A percentile compares a stretch with the other conserved stretches of the same genome.
Conservation (phyloP, 2,329 filamentous ascomycete genomes). For the Raffaelea albimanens region DNA sequence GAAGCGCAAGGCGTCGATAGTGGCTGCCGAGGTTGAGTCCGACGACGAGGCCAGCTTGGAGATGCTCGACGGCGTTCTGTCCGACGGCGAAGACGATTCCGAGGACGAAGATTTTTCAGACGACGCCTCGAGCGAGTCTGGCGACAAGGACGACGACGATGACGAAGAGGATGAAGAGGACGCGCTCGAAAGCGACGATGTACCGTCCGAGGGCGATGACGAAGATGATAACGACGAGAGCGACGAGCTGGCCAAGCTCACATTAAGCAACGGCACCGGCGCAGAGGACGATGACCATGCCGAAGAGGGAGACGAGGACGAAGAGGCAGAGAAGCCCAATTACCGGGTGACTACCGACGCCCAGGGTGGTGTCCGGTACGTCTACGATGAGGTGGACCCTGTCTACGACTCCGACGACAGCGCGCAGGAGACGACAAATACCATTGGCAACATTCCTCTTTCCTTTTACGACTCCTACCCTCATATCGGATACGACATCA, state of each 20-base stretch:
- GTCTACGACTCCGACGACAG: slow-evolving; percentile 95
- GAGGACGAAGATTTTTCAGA: slow-evolving; percentile 38
- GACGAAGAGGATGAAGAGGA: slow-evolving; percentile 35
- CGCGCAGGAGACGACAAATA: slow-evolving; percentile 68
- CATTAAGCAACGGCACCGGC: slow-evolving; percentile 18
- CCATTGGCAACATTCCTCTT: slow-evolving; percentile 88
- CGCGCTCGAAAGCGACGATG: slow-evolving; percentile 27
- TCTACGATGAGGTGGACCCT: slow-evolving; percentile 89
- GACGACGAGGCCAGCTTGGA: slow-evolving; percentile 49
- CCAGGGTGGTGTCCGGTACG: slow-evolving; percentile 80
- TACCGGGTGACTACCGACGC: slow-evolving; percentile 64
- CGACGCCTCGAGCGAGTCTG: slow-evolving; percentile 27
- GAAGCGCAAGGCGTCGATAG: slow-evolving; percentile 57
- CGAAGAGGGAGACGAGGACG: slow-evolving; percentile 24
- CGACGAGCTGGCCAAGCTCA: slow-evolving; percentile 24
- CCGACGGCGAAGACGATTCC: slow-evolving; percentile 47
- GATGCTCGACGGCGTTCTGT: slow-evolving; percentile 46
- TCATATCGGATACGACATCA: slow-evolving; percentile 97
- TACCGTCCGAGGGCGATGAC: slow-evolving; percentile 30
- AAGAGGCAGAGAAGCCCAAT: slow-evolving; percentile 32
- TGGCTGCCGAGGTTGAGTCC: slow-evolving; percentile 39
- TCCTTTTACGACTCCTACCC: slow-evolving; percentile 97
- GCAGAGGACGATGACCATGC: slow-evolving; percentile 20
- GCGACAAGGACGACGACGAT: slow-evolving; percentile 32
- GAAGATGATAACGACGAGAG: slow-evolving; percentile 33